Conservation (phyloP, 2,329 filamentous ascomycete genomes). For the Clarireedia paspali region DNA sequence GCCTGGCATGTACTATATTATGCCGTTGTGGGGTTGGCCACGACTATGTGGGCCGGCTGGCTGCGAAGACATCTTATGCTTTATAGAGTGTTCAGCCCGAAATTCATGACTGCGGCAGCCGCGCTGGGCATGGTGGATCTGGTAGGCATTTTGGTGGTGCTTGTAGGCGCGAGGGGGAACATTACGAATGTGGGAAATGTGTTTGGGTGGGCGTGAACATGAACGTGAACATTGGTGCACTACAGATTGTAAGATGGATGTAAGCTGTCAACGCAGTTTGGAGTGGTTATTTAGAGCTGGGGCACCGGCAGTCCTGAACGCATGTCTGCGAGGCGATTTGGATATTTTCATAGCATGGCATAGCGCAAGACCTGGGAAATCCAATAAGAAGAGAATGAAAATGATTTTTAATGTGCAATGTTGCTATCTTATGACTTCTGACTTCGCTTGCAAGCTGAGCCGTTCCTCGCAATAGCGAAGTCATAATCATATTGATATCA, state of each 20-base stretch:
- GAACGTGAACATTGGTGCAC: neutral
- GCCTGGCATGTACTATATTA: slow-evolving; percentile 75
- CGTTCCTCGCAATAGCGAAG: too few relatives aligned
- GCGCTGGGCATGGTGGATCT: slow-evolving; percentile 72
- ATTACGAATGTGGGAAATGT: slow-evolving; percentile 74
- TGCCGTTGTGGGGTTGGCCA: slow-evolving; percentile 73
- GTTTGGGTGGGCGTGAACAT: slow-evolving; percentile 57
- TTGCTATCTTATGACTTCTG: too few relatives aligned
- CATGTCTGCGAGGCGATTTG: neutral
- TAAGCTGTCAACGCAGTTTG: neutral
- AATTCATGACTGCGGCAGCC: slow-evolving; percentile 76
- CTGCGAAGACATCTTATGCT: slow-evolving; percentile 91
- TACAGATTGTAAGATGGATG: neutral
- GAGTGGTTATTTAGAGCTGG: neutral
- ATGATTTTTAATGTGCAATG: too few relatives aligned
- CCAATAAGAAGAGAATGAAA: too few relatives aligned
- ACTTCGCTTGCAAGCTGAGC: too few relatives aligned
- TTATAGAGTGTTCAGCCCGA: slow-evolving; percentile 84
- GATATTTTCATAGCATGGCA: neutral
- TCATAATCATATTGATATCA: too few relatives aligned
- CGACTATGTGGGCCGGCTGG: slow-evolving; percentile 84
- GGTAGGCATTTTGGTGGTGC: slow-evolving; percentile 60
- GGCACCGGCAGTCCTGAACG: neutral
- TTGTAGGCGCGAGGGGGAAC: slow-evolving; percentile 69
- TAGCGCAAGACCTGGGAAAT: neutral